Percentiles rank a stretch among this genome's conserved stretches.
Conservation (phyloP, 140 eudicot species). For the Anethum foeniculum region DNA sequence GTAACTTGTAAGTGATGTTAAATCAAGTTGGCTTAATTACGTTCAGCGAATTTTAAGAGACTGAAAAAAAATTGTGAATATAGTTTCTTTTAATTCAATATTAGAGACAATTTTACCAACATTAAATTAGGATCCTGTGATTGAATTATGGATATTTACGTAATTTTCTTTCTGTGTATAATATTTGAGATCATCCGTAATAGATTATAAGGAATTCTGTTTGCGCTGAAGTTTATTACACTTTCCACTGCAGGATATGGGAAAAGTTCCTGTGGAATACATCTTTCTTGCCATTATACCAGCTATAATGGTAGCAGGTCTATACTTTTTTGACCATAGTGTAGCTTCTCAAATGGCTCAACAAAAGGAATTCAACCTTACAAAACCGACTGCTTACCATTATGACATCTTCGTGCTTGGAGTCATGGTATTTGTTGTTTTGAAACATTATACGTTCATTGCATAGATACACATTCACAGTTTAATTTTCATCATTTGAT, state of each 20-base stretch:
- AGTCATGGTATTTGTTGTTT: conserved; percentile 51
- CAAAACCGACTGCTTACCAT: conserved; percentile 83
- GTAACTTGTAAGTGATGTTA: not conserved
- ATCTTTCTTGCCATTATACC: conserved; percentile 70
- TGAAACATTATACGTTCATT: not conserved
- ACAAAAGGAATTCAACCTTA: conserved; percentile 76
- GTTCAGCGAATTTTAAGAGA: not conserved
- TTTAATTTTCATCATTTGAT: conserved; percentile 3
- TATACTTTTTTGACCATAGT: conserved; percentile 89
- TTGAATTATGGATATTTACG: not conserved
- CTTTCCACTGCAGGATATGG: conserved; percentile 59
- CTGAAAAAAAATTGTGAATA: not conserved
- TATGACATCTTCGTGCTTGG: conserved; percentile 77
- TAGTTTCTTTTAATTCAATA: not conserved
- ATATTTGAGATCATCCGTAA: not conserved
- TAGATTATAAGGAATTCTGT: not conserved
- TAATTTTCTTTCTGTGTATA: not conserved
- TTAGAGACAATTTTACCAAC: not conserved
- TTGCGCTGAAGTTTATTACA: conserved; percentile 4
- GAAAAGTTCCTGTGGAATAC: conserved; percentile 47
- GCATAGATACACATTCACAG: not conserved
- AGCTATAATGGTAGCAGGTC: conserved; percentile 76
- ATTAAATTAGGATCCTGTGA: not conserved
- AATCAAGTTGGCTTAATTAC: not conserved
- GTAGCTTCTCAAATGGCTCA: conserved; percentile 95